phyloP scores from a whole-genome alignment of 257 asterid genomes.

The Salvia rosmarinus region DNA sequence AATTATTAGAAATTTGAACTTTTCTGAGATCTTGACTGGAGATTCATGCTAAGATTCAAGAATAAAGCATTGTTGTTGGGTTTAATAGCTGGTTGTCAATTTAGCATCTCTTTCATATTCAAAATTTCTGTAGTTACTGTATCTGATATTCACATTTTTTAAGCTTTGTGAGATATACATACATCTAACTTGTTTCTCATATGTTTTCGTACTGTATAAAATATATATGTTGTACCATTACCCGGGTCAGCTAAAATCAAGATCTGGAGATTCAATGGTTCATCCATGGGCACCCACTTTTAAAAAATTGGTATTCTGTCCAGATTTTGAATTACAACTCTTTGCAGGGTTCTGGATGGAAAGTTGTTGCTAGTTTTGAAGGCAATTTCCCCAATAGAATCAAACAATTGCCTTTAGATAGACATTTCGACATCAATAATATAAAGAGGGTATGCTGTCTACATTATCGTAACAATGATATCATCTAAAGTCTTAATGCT shows the following conservation, averaged over 20 bases:
- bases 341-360: constrained; percentile 94
- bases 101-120: not conserved
- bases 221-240: too few relatives aligned
- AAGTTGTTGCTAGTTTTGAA: constrained; percentile 96
- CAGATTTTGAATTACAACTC: too few relatives aligned
- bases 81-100: too few relatives aligned
- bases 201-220: too few relatives aligned
- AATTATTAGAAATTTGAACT: not conserved
- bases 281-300: too few relatives aligned
- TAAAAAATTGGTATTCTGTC: too few relatives aligned
- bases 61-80: too few relatives aligned
- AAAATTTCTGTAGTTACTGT: not conserved
- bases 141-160: not conserved
- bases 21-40: not conserved
- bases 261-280: too few relatives aligned
- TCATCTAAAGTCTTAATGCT: not conserved
- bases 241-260: too few relatives aligned
- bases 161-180: not conserved
- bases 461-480: not conserved
- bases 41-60: not conserved
- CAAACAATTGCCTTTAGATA: constrained; percentile 92
- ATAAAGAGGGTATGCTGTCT: constrained; percentile 70
- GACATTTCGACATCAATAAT: constrained; percentile 85
- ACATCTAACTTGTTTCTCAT: not conserved
- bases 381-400: constrained; percentile 95